phyloP scores from a whole-genome alignment of 2,329 filamentous ascomycete species.

The Rhynchosporium secalis region DNA sequence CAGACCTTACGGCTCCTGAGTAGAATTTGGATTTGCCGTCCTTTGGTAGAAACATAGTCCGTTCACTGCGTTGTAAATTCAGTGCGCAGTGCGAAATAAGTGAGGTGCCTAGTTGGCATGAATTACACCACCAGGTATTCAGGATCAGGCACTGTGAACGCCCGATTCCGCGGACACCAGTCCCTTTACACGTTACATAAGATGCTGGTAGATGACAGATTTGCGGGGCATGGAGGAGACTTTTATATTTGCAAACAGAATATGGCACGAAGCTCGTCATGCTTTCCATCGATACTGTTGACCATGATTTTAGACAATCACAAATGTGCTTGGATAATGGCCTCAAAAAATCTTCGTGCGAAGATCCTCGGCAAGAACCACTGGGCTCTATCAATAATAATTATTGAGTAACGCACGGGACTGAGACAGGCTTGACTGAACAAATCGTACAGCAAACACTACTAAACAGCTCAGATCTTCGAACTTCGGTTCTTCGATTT shows the following conservation, averaged over 20 bases:
- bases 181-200: conserved; percentile 30
- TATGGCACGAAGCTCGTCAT: too few relatives aligned
- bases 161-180: conserved; percentile 24
- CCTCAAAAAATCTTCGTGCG: too few relatives aligned
- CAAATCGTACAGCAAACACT: background rate
- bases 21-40: background rate
- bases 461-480: conserved; percentile 24
- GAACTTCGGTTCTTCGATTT: conserved; percentile 31
- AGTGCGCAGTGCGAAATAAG: background rate
- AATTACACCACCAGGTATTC: background rate
- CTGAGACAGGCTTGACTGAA: background rate
- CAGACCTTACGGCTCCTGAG: too few relatives aligned
- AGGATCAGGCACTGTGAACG: conserved; percentile 23
- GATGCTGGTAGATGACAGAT: too few relatives aligned
- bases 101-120: background rate
- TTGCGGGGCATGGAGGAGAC: too few relatives aligned
- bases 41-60: background rate
- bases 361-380: background rate
- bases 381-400: background rate
- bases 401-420: background rate
- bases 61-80: background rate
- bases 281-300: conserved; percentile 20
- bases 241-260: too few relatives aligned
- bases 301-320: too few relatives aligned
- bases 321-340: too few relatives aligned